phyloP scores from a whole-genome alignment of 345 rosid genomes.

The Litchi chinensis region DNA sequence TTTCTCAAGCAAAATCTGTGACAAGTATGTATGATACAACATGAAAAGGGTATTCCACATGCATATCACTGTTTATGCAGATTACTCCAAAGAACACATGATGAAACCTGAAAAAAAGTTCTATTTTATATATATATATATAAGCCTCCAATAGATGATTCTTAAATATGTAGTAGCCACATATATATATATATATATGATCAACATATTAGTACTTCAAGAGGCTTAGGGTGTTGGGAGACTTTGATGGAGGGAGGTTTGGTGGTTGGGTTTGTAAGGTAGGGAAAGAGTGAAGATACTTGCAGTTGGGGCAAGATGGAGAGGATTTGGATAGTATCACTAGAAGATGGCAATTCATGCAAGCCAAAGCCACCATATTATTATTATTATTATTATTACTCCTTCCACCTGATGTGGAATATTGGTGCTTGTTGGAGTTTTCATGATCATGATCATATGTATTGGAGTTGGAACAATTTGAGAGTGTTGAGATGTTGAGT shows the following conservation, averaged over 20 bases:
- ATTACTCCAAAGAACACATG: neutral
- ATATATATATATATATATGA: neutral
- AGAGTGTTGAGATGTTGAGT: constrained; percentile 41
- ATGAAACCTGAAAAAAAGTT: no score
- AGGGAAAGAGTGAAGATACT: constrained; percentile 49
- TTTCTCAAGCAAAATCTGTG: neutral
- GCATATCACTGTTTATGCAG: neutral
- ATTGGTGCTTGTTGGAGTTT: constrained; percentile 15
- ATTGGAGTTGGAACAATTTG: constrained; percentile 7
- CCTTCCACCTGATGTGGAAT: constrained; percentile 7
- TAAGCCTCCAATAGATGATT: neutral
- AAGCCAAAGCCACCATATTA: constrained; percentile 54
- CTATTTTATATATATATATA: no score
- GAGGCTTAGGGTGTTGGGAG: constrained; percentile 41
- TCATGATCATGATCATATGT: neutral
- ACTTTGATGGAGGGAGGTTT: constrained; percentile 20
- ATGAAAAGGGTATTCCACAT: no score
- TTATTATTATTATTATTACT: neutral
- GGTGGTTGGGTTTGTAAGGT: constrained; percentile 23
- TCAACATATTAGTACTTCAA: constrained; percentile 27
- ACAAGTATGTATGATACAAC: no score
- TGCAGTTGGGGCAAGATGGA: constrained; percentile 62
- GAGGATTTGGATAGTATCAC: constrained; percentile 50
- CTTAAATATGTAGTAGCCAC: neutral
- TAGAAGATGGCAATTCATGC: constrained; percentile 54